These are phyloP conservation scores for slime mould (Dictyostelium discoideum) DNA, from an alignment of 78 protist species.

Conservation along the genomic window DNA sequence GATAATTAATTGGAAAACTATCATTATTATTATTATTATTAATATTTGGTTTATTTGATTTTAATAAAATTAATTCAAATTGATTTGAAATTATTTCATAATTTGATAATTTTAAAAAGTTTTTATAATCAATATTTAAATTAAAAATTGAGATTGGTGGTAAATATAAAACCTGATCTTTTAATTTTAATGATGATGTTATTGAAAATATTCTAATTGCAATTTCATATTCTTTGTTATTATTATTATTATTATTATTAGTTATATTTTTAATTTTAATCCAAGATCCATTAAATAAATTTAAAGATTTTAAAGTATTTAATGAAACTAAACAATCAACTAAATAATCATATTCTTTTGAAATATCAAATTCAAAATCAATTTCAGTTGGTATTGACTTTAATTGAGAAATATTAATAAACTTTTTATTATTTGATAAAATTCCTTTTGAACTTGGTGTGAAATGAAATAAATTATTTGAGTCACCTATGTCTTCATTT, in stretches of 20 bases:
- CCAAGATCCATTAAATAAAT: conserved; percentile 25
- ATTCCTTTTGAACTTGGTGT: conserved; percentile 30
- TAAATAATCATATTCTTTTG: conserved; percentile 25
- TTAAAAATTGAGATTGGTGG: conserved; percentile 52
- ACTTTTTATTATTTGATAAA: neutral
- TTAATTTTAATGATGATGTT: neutral
- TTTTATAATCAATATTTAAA: neutral
- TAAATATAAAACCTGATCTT: conserved; percentile 31
- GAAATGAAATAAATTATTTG: conserved; percentile 33
- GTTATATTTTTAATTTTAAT: neutral
- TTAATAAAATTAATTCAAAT: neutral
- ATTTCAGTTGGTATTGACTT: neutral
- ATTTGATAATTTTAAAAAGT: neutral
- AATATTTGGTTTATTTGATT: neutral
- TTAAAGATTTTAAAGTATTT: conserved; percentile 13
- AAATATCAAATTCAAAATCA: neutral
- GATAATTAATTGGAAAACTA: conserved; percentile 8
- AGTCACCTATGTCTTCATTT: neutral
- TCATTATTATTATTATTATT: neutral
- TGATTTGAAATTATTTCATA: neutral
- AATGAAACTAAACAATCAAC: conserved; percentile 28
- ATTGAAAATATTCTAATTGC: conserved; percentile 28
- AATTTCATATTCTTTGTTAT: neutral
- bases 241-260: neutral
- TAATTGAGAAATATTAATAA: conserved; percentile 2